Evolutionary conservation across 345 rosid genomes (phyloP).

Genomic region (Lepidium sativum): DNA sequence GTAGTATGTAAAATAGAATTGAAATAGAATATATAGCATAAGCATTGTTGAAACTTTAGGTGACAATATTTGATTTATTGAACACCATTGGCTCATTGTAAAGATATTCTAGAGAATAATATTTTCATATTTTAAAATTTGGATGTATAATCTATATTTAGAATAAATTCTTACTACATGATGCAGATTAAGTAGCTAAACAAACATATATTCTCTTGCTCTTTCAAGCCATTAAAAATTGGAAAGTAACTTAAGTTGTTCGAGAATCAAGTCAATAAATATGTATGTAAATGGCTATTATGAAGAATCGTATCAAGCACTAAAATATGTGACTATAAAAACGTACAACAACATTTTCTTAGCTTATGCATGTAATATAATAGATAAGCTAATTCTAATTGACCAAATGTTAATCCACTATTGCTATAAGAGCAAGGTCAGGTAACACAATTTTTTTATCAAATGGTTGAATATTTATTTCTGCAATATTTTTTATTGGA

Average conservation of each 20-base stretch:
- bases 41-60: conserved; percentile 20
- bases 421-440: background rate
- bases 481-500: no score
- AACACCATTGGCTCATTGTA: conserved; percentile 12
- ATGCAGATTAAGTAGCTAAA: conserved; percentile 4
- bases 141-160: background rate
- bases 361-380: background rate
- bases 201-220: background rate
- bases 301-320: conserved; percentile 16
- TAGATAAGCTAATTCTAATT: background rate
- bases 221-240: conserved; percentile 4
- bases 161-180: background rate
- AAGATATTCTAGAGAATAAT: conserved; percentile 3
- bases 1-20: background rate
- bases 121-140: background rate
- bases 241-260: conserved; percentile 8
- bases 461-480: no score
- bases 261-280: conserved; percentile 14
- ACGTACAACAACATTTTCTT: background rate
- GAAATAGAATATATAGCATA: background rate
- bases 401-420: background rate
- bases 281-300: background rate
- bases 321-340: background rate
- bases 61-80: conserved; percentile 9
- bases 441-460: no score